Conservation (phyloP, 2,329 filamentous ascomycete genomes). For the Pezicula carpinea region DNA sequence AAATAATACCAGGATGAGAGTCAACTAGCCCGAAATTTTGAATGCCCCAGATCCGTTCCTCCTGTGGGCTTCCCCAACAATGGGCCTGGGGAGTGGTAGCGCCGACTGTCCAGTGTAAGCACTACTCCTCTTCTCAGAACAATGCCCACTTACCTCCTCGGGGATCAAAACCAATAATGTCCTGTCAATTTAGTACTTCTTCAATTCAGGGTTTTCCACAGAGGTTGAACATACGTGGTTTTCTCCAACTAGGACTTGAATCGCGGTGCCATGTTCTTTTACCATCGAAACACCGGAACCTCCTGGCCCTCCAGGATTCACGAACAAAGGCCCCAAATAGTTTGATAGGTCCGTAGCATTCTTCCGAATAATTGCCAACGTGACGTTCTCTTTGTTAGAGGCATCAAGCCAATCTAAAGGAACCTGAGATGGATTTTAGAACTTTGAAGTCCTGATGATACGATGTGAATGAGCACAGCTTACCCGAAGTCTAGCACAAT, state of each 20-base stretch:
- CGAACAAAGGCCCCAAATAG: conserved; percentile 18
- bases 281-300: background rate
- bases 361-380: conserved; percentile 16
- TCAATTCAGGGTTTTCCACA: background rate
- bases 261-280: background rate
- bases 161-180: conserved; percentile 45
- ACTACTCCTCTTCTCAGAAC: too few relatives aligned
- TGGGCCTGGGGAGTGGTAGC: conserved; percentile 42
- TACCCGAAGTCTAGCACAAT: conserved; percentile 22
- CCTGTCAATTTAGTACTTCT: conserved; percentile 24
- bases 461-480: too few relatives aligned
- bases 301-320: conserved; percentile 13
- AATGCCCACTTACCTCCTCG: conserved; percentile 33
- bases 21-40: conserved; percentile 39
- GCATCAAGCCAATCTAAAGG: conserved; percentile 21
- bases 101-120: conserved; percentile 31
- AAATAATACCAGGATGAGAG: conserved; percentile 39
- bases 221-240: conserved; percentile 11
- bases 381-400: conserved; percentile 9
- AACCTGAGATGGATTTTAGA: too few relatives aligned
- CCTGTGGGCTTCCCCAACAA: conserved; percentile 40
- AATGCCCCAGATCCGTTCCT: conserved; percentile 38
- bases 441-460: too few relatives aligned
- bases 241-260: conserved; percentile 14
- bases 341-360: conserved; percentile 14